Percentiles rank a stretch among this genome's conserved stretches.
Conservation (phyloP, 163 green algal species). For the Chloromonas sp. region DNA sequence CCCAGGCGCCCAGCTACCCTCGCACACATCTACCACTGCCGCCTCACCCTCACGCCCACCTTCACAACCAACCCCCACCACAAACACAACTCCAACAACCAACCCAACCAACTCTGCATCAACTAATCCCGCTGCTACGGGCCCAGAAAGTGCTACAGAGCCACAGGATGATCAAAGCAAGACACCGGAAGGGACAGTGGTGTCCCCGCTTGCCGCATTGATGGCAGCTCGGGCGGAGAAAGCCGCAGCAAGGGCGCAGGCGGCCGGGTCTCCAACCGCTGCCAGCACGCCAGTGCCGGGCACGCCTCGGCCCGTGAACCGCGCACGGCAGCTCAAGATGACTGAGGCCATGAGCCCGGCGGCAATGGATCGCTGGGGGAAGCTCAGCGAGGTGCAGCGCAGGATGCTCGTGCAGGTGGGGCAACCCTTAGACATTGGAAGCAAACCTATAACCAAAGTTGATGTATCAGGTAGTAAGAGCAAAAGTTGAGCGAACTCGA, state of each 20-base stretch:
- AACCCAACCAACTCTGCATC: neutral
- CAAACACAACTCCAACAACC: neutral
- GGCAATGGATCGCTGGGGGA: constrained; percentile 23
- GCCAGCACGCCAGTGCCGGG: neutral
- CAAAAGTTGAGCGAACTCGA: too few relatives aligned
- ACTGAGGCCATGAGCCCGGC: constrained; percentile 31
- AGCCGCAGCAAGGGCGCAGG: neutral
- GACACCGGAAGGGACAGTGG: neutral
- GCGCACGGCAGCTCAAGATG: constrained; percentile 30
- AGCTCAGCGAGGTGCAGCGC: constrained; percentile 16
- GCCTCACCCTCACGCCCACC: neutral
- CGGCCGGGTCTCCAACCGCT: neutral
- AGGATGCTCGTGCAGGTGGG: constrained; percentile 27
- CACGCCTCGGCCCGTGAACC: constrained; percentile 8
- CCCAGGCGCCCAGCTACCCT: neutral
- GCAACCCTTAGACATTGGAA: neutral
- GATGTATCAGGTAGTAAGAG: too few relatives aligned
- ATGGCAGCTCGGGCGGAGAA: neutral
- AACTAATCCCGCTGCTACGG: neutral
- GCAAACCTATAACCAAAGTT: neutral
- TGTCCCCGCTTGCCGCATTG: neutral
- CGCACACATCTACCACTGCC: neutral
- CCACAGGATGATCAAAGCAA: neutral
- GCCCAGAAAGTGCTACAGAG: neutral
- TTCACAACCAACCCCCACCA: too few relatives aligned